Percentiles rank a stretch among this genome's conserved stretches.
phyloP scores from a whole-genome alignment of 176 grass and related monocot species.

The Typha latifolia region DNA sequence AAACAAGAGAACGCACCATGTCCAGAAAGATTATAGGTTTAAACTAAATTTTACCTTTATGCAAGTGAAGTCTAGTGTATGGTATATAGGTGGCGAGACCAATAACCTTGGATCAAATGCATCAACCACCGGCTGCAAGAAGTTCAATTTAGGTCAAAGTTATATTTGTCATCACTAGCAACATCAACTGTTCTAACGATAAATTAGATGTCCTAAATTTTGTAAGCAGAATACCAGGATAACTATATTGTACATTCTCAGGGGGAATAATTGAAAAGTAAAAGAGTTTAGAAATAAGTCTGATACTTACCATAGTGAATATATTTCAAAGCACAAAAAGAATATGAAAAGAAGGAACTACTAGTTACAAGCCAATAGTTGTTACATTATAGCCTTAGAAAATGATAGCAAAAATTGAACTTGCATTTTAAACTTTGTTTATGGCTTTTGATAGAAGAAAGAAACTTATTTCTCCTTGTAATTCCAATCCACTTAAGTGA shows the following conservation, averaged over 20 bases:
- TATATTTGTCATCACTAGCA: neutral
- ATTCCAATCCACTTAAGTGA: neutral
- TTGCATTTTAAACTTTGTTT: too few relatives aligned
- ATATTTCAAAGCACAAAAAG: neutral
- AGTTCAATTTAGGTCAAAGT: neutral
- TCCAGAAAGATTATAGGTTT: neutral
- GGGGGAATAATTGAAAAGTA: neutral
- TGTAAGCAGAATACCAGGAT: too few relatives aligned
- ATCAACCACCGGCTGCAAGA: conserved; percentile 92
- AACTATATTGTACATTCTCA: too few relatives aligned
- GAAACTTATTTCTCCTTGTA: neutral
- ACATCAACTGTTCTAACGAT: neutral
- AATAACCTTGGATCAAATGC: conserved; percentile 98
- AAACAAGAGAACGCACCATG: too few relatives aligned
- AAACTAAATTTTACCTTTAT: conserved; percentile 55
- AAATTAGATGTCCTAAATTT: neutral
- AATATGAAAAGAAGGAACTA: neutral
- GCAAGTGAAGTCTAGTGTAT: conserved; percentile 74
- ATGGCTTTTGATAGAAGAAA: neutral
- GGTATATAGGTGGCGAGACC: conserved; percentile 53
- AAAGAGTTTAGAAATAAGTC: conserved; percentile 2
- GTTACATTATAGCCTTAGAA: neutral
- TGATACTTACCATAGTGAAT: neutral
- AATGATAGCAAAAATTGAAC: neutral
- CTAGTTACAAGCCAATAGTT: neutral